Conservation (phyloP, 2,329 filamentous ascomycete species). For the Scortechinia acanthostroma region DNA sequence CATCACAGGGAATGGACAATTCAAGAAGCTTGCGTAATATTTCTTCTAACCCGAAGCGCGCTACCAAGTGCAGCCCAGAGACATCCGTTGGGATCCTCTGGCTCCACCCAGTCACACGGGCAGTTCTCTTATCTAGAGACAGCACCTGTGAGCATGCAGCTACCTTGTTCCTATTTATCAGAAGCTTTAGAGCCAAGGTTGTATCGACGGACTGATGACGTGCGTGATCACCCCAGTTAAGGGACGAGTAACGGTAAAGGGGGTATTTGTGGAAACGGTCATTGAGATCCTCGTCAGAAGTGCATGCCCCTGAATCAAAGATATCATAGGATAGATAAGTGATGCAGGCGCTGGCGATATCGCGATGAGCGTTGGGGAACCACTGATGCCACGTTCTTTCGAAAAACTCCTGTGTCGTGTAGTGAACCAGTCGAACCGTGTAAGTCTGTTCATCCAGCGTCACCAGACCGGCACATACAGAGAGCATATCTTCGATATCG, state of each 20-base stretch:
- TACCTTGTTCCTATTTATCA: too few species aligned
- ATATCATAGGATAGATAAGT: background rate
- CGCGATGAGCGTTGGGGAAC: background rate
- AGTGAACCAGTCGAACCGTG: slow-evolving; percentile 5
- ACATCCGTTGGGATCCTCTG: too few species aligned
- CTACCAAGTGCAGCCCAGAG: too few species aligned
- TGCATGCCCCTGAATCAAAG: background rate
- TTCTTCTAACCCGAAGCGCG: too few species aligned
- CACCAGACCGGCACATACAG: slow-evolving; percentile 5
- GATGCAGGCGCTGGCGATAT: background rate
- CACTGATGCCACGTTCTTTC: background rate
- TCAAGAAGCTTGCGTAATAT: too few species aligned
- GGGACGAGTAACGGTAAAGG: background rate
- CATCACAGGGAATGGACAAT: too few species aligned
- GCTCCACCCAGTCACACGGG: too few species aligned
- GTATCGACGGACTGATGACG: too few species aligned
- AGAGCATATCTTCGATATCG: background rate
- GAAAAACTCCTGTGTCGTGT: slow-evolving; percentile 7
- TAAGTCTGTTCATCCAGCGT: slow-evolving; percentile 1
- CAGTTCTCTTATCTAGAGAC: too few species aligned
- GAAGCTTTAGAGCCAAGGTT: too few species aligned
- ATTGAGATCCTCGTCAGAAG: background rate
- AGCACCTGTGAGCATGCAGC: too few species aligned
- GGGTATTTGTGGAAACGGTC: background rate
- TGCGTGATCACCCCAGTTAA: background rate